Conservation (phyloP, 78 protist species). For the Polysphondylium violaceum region DNA sequence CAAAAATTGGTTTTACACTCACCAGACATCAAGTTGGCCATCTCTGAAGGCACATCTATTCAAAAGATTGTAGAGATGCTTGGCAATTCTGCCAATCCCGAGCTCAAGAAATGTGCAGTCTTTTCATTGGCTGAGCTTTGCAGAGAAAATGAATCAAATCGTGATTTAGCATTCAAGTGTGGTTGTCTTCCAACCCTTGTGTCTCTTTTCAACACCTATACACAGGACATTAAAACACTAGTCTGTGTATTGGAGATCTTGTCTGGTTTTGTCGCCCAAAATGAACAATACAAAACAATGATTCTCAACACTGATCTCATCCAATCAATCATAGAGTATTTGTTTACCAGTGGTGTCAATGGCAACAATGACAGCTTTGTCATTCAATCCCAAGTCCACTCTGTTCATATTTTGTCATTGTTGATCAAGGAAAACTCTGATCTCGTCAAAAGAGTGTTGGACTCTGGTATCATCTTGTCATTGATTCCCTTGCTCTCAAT, state of each 20-base stretch:
- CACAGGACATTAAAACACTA: slow-evolving; percentile 33
- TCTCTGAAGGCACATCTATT: slow-evolving; percentile 70
- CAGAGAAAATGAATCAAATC: slow-evolving; percentile 53
- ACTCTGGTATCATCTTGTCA: slow-evolving; percentile 64
- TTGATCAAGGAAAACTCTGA: slow-evolving; percentile 39
- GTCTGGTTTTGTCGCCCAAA: slow-evolving; percentile 41
- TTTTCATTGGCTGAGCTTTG: slow-evolving; percentile 59
- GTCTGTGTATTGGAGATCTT: slow-evolving; percentile 56
- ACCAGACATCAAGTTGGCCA: slow-evolving; percentile 64
- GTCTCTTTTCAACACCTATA: slow-evolving; percentile 20
- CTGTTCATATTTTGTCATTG: slow-evolving; percentile 38
- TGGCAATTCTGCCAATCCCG: slow-evolving; percentile 43
- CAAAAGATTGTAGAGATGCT: slow-evolving; percentile 75
- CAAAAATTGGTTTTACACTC: slow-evolving; percentile 51
- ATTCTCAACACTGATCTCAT: slow-evolving; percentile 29
- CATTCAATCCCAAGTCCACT: slow-evolving; percentile 53
- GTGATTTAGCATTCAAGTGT: slow-evolving; percentile 62
- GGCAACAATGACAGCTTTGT: slow-evolving; percentile 2
- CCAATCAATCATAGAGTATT: slow-evolving; percentile 64
- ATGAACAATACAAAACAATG: slow-evolving; percentile 38
- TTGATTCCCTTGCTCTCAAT: slow-evolving; percentile 58
- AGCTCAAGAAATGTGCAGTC: slow-evolving; percentile 72
- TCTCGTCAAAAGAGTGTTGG: slow-evolving; percentile 38
- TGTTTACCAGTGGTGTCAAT: slow-evolving; percentile 16
- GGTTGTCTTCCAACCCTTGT: slow-evolving; percentile 41